These are phyloP conservation scores for Eimeria maxima DNA, from an alignment of 169 alveolate genomes.

Conservation along the genomic window DNA sequence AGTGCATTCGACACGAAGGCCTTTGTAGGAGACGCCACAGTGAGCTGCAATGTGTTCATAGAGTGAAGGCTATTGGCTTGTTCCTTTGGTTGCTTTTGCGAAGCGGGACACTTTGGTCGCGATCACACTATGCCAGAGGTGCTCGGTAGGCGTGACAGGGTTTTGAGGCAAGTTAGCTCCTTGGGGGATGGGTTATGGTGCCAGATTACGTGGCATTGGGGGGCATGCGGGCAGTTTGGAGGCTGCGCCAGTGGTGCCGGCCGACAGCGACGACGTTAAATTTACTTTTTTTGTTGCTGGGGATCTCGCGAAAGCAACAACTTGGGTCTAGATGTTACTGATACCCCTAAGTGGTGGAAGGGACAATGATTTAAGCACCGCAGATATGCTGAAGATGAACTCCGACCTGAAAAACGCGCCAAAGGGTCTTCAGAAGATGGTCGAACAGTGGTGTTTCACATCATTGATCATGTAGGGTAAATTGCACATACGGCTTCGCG, in stretches of 20 bases:
- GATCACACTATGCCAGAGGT: slow-evolving; percentile 18
- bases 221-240: slow-evolving; percentile 72
- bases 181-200: slow-evolving; percentile 43
- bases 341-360: slow-evolving; percentile 67
- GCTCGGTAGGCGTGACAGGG: slow-evolving; percentile 63
- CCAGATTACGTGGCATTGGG: slow-evolving; percentile 46
- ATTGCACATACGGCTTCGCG: slow-evolving; percentile 75
- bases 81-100: slow-evolving; percentile 32
- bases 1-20: slow-evolving; percentile 51
- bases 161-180: slow-evolving; percentile 31
- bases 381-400: neutral
- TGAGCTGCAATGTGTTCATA: slow-evolving; percentile 42
- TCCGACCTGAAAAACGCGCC: slow-evolving; percentile 74
- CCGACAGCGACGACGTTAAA: slow-evolving; percentile 65
- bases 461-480: neutral
- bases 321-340: slow-evolving; percentile 75
- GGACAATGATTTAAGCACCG: neutral
- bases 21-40: slow-evolving; percentile 66
- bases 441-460: neutral
- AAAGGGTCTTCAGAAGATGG: slow-evolving; percentile 53
- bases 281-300: slow-evolving; percentile 80
- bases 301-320: slow-evolving; percentile 73
- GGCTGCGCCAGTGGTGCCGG: slow-evolving; percentile 81
- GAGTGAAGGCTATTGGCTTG: slow-evolving; percentile 18
- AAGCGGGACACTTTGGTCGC: slow-evolving; percentile 18